phyloP scores from a whole-genome alignment of 345 rosid genomes.

The Raphanus sativus region DNA sequence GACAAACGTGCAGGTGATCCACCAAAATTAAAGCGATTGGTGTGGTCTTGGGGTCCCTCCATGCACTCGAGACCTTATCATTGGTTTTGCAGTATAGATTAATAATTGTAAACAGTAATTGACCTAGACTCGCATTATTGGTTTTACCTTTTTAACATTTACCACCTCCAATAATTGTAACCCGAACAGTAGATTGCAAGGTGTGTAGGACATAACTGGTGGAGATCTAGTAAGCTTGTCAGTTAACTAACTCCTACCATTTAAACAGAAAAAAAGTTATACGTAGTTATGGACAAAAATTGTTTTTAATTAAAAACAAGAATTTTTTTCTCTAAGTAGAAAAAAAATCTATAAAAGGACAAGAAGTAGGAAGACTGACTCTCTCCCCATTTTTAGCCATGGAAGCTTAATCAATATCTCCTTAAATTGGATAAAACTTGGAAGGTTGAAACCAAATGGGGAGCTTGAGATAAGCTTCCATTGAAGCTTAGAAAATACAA shows the following conservation, averaged over 20 bases:
- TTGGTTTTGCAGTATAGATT: background rate
- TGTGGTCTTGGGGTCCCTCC: slow-evolving; percentile 24
- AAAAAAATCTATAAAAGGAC: background rate
- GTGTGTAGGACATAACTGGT: slow-evolving; percentile 20
- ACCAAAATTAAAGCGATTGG: background rate
- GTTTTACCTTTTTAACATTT: background rate
- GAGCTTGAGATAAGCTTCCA: slow-evolving; percentile 26
- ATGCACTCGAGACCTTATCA: background rate
- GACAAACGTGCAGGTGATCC: slow-evolving; percentile 9
- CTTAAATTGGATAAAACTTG: slow-evolving; percentile 8
- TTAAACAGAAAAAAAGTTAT: background rate
- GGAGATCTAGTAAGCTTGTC: slow-evolving; percentile 18
- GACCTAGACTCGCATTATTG: background rate
- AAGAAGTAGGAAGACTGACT: slow-evolving; percentile 7
- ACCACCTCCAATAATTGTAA: slow-evolving; percentile 14
- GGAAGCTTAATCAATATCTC: slow-evolving; percentile 21
- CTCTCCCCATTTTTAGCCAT: slow-evolving; percentile 24
- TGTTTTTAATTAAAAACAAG: background rate
- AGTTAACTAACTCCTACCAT: no score
- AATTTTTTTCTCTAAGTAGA: background rate
- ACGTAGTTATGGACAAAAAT: background rate
- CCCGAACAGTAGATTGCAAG: slow-evolving; percentile 1
- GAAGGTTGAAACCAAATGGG: slow-evolving; percentile 6
- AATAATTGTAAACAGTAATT: background rate
- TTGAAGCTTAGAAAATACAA: slow-evolving; percentile 17